Evolutionary conservation across 495 filamentous ascomycete species (phyloP).

Genomic region (Podospora australis): DNA sequence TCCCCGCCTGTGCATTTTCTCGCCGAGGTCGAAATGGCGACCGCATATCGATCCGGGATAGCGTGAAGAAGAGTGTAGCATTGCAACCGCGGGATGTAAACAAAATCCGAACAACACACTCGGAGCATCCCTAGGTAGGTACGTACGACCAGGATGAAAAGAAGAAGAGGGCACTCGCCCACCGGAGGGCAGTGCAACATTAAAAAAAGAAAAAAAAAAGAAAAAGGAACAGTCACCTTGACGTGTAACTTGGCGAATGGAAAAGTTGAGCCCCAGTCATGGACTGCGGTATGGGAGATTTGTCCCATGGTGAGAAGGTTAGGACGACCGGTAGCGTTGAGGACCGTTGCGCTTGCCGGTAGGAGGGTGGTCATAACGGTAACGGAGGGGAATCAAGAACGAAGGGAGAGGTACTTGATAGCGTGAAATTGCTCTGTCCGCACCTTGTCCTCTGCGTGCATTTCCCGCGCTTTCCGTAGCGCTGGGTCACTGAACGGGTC

Average conservation of each 20-base stretch:
- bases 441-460: no score
- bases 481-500: background rate
- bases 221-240: background rate
- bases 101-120: no score
- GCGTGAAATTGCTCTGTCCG: no score
- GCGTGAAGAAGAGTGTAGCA: no score
- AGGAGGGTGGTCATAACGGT: background rate
- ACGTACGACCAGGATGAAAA: no score
- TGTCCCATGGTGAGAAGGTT: background rate
- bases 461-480: background rate
- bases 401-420: background rate
- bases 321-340: background rate
- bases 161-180: conserved; percentile 9
- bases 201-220: background rate
- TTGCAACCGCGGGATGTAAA: no score
- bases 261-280: conserved; percentile 3
- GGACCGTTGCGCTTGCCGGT: conserved; percentile 1
- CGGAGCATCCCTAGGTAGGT: no score
- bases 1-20: conserved; percentile 1
- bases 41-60: background rate
- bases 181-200: background rate
- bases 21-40: background rate
- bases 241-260: conserved; percentile 1
- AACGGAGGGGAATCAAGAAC: background rate
- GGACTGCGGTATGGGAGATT: background rate